Percentiles rank a stretch among this genome's conserved stretches.
Evolutionary conservation across 805 yeast genomes (phyloP).

Genomic region (Saccharomycopsis schoenii): DNA sequence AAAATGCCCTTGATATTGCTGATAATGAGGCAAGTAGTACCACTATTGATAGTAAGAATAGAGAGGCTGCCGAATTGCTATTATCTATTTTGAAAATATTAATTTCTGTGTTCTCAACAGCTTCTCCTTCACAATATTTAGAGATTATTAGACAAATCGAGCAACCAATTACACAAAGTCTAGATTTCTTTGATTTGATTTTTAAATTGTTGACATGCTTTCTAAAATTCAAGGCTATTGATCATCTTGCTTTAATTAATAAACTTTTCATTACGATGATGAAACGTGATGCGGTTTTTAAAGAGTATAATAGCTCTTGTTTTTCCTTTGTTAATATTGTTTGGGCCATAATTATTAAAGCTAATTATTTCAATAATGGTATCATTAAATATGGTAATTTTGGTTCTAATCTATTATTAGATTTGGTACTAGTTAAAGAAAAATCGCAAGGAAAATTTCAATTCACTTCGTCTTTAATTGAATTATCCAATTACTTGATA

Average conservation of each 20-base stretch:
- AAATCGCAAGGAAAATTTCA: conserved; percentile 55
- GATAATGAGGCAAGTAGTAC: background rate
- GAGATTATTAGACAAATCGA: conserved; percentile 7
- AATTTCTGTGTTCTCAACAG: background rate
- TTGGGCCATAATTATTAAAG: conserved; percentile 68
- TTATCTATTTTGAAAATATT: conserved; percentile 6
- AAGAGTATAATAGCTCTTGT: background rate
- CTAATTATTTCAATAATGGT: conserved; percentile 46
- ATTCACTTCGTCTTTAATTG: conserved; percentile 53
- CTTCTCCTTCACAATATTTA: background rate
- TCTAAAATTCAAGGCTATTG: conserved; percentile 5
- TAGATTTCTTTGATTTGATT: conserved; percentile 20
- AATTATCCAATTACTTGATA: conserved; percentile 43
- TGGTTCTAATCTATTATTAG: conserved; percentile 35
- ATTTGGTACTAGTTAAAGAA: conserved; percentile 63
- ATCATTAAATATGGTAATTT: conserved; percentile 1
- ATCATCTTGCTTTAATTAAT: conserved; percentile 4
- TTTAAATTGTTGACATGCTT: conserved; percentile 9
- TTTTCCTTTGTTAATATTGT: conserved; percentile 43
- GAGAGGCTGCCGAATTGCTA: conserved; percentile 21
- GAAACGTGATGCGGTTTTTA: conserved; percentile 31
- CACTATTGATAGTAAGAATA: background rate
- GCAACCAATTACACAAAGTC: conserved; percentile 4
- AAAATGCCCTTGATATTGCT: background rate
- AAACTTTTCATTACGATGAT: conserved; percentile 3